Percentiles rank a stretch among this genome's conserved stretches.
Conservation (phyloP, 2,329 filamentous ascomycete species). For the Talaromyces amestolkiae region DNA sequence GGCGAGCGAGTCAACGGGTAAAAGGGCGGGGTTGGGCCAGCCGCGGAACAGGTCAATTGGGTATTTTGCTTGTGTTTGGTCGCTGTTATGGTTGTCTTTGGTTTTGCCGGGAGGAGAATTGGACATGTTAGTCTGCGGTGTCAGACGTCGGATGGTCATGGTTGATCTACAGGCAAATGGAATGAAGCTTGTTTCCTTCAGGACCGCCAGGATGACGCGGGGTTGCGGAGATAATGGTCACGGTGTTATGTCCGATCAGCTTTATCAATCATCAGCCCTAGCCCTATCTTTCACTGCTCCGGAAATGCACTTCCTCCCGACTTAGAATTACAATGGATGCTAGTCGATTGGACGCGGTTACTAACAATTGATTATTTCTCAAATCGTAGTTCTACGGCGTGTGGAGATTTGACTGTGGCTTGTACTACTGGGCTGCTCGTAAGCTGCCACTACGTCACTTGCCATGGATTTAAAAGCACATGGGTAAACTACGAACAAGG, state of each 20-base stretch:
- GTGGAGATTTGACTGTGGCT: not conserved
- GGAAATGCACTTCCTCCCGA: not conserved
- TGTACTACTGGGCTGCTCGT: not conserved
- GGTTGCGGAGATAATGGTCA: not conserved
- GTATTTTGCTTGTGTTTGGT: not conserved
- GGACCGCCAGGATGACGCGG: not conserved
- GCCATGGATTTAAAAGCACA: not conserved
- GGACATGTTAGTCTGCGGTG: not conserved
- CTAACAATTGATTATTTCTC: not conserved
- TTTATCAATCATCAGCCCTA: not conserved
- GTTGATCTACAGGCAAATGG: not conserved
- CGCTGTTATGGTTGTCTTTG: not conserved
- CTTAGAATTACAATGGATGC: no score
- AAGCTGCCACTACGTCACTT: not conserved
- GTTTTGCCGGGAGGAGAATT: not conserved
- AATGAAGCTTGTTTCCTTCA: not conserved
- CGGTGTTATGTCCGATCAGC: not conserved
- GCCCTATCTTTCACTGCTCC: not conserved
- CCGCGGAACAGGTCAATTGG: slow-evolving; percentile 46
- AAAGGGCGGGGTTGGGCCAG: slow-evolving; percentile 55
- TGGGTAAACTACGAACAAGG: not conserved
- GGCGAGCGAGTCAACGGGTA: slow-evolving; percentile 64
- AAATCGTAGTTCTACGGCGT: not conserved
- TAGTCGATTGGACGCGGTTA: not conserved
- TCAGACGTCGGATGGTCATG: not conserved